Percentiles rank a stretch among this genome's conserved stretches.
These are phyloP conservation scores for Dactylis glomerata DNA, from an alignment of 176 grass and related monocot genomes.

Conservation along the genomic window DNA sequence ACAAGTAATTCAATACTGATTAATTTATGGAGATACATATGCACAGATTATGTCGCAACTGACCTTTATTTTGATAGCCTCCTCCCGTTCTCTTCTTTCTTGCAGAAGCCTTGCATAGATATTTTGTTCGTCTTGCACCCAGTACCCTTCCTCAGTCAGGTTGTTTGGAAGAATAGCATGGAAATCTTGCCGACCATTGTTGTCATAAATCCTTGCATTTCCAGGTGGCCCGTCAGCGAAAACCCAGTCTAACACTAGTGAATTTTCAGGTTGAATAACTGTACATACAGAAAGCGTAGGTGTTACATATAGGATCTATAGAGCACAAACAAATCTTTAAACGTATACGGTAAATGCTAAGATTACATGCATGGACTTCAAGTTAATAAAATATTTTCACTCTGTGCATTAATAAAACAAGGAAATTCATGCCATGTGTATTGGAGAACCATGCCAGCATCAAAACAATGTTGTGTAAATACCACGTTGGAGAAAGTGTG, in stretches of 20 bases:
- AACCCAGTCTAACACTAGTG: conserved; percentile 75
- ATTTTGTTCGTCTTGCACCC: conserved; percentile 65
- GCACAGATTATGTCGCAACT: conserved; percentile 11
- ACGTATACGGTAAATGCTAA: conserved; percentile 10
- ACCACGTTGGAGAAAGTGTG: conserved; percentile 11
- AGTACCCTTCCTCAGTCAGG: conserved; percentile 47
- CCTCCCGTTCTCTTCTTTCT: conserved; percentile 63
- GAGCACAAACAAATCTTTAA: conserved; percentile 1
- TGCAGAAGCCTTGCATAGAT: conserved; percentile 72
- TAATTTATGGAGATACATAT: not conserved
- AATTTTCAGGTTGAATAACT: conserved; percentile 60
- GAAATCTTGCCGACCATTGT: conserved; percentile 75
- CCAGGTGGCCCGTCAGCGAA: conserved; percentile 75
- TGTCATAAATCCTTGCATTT: conserved; percentile 74
- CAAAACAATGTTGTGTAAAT: conserved; percentile 8
- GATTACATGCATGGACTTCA: not conserved
- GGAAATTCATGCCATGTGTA: not conserved
- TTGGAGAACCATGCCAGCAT: not conserved
- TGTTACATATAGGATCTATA: conserved; percentile 17
- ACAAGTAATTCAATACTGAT: not conserved
- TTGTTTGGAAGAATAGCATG: conserved; percentile 65
- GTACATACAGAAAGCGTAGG: conserved; percentile 14
- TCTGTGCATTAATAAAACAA: not conserved
- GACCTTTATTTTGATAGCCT: conserved; percentile 57
- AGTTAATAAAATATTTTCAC: not conserved